Evolutionary conservation across 2,329 filamentous ascomycete species (phyloP), one percentile per base, ranked within the genome.

Genomic region (Stagonosporopsis vannaccii): DNA sequence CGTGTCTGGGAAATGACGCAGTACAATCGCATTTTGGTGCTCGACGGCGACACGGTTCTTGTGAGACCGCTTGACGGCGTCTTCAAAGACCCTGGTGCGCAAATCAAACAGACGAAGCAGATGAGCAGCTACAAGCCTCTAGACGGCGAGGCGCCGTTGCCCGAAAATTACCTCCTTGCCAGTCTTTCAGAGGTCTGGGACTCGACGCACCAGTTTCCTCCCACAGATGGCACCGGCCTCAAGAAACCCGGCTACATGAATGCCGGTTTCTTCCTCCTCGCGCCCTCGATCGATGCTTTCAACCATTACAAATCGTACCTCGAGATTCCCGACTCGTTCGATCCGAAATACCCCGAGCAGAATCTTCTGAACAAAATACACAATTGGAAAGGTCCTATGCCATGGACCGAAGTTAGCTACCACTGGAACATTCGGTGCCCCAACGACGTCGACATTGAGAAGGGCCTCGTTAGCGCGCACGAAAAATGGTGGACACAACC

Each of bases 401-500:
- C 77, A 2, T 79, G 76, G 76, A 63, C 60, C n/a, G 66, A 71
- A 49, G 50, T 79, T 6, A 58, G 61, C 19, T 70, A 71, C 15
- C 71, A 65, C 8, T 79, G 75, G 75, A 78, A 78, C 47, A 70
- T 77, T 11, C 69, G 75, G 41, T 74, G 70, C 39, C 70, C 72
- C 0, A 77, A 63, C 13, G 67, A 74, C 44, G 65, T 67, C 23
- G 76, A 79, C 49, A 55, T 78, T 26, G 62, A 72, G 11, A 67
- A 72, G 26, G 76, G 77, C 0, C 62, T 77, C 9, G 65, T 65
- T 32, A 74, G 68, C 48, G 59, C 78, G 43, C 77, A 79, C 40
- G 75, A 74, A 58, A 79, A 78, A 62, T 78, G 73, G 71, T 78
- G 76, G 76, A 56, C 51, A 8, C 59, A 66, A 35, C 73, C 69